Evolutionary conservation across 306 rosid species (phyloP), one percentile per base, ranked within the genome.

Genomic region (Biancaea sappan): DNA sequence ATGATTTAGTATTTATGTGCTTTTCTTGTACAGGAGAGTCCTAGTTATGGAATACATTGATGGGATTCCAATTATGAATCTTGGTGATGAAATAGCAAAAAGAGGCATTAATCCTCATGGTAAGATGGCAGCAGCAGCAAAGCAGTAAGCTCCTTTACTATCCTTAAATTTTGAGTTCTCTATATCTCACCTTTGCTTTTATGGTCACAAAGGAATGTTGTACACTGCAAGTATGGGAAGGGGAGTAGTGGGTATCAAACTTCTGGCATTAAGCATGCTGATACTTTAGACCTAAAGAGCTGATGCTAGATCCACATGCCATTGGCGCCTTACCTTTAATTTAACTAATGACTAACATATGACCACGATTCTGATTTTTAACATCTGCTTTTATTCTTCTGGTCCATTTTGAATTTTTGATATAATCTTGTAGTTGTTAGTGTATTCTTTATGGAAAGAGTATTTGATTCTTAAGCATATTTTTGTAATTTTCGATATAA

Each of bases 1-100:
- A 41, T 67, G 13, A 77, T 77, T 72, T 41, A n/a, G 53, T 83
- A 28, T 81, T 73, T 7, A 31, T 40, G 28, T 79, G 56, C 81
- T 77, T 69, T 79, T 59, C 56, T 72, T 76, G 75, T 21, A 70
- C 85, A 94, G 97, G 92, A 88, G 96, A 83, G 86, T 83, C 71
- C 78, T 94, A 74, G 93, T 90, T 37, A 94, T 94, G 99, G 99
- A 94, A 77, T 94, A 84, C 80, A 86, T 94, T 16, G 89, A 90
- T 67, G 99, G 99, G 69, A 61, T 85, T 82, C 99, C 99, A 64
- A 90, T 94, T 81, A 84, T 94, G 72, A 90, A 86, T 76, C 97
- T 94, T 40, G 99, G 99, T 48, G 90, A 92, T 73, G 99, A 92
- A 82, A 92, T 94, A 75, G 93, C 89, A 6, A 94, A 88, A 83